Evolutionary conservation across 1,139 yeast species (phyloP).

Genomic region (Pichia sp.): DNA sequence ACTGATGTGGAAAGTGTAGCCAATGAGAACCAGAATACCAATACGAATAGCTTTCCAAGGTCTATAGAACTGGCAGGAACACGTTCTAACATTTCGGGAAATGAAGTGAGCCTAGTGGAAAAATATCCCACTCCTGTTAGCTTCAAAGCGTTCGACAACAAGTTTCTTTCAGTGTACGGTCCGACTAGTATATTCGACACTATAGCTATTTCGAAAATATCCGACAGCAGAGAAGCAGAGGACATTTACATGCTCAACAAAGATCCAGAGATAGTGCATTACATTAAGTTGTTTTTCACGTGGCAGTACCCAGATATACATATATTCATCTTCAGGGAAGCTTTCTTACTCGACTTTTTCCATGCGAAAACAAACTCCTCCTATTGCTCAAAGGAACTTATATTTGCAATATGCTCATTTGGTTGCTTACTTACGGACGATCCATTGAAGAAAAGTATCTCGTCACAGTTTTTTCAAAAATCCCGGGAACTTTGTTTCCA

Average conservation of each 20-base stretch:
- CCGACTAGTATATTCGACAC: conserved; percentile 48
- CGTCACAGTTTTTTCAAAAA: conserved; percentile 41
- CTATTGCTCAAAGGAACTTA: conserved; percentile 42
- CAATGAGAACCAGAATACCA: too few relatives aligned
- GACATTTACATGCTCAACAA: conserved; percentile 9
- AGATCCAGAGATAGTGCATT: conserved; percentile 39
- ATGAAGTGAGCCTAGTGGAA: conserved; percentile 13
- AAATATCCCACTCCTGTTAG: conserved; percentile 16
- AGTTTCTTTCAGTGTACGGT: conserved; percentile 38
- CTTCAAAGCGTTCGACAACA: conserved; percentile 15
- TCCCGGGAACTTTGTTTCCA: conserved; percentile 43
- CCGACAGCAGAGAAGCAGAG: conserved; percentile 9
- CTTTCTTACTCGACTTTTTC: conserved; percentile 54
- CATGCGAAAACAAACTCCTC: conserved; percentile 33
- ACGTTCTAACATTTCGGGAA: not conserved
- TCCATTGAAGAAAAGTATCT: conserved; percentile 39
- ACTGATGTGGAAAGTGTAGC: too few relatives aligned
- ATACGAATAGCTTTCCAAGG: too few relatives aligned
- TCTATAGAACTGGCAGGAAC: too few relatives aligned
- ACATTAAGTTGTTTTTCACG: conserved; percentile 52
- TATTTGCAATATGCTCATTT: conserved; percentile 51
- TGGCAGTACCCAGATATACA: conserved; percentile 65
- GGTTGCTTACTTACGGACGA: conserved; percentile 52
- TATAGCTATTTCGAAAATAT: conserved; percentile 11
- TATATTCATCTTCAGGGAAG: conserved; percentile 58